Conservation (phyloP, 2,329 filamentous ascomycete species). For the Pezicula radicicola region DNA sequence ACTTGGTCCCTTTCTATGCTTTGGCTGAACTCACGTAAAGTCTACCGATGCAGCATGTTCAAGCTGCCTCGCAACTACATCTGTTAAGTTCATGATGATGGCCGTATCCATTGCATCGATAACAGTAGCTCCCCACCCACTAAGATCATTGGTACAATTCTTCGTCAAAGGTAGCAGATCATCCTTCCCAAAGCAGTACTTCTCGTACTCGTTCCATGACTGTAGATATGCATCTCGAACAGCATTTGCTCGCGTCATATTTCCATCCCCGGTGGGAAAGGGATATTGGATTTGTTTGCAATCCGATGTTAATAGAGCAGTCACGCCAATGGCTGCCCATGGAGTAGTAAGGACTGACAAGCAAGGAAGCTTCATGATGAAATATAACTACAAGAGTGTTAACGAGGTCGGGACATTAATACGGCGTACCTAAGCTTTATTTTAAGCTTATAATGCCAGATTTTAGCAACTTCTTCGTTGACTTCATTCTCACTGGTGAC, state of each 20-base stretch:
- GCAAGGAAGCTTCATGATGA: no score
- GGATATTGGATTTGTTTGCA: not conserved
- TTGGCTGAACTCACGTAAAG: slow-evolving; percentile 3
- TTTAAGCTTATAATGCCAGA: no score
- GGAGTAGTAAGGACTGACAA: no score
- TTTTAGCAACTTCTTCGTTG: no score
- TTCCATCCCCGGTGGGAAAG: not conserved
- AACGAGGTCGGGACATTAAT: no score
- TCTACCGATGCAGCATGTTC: slow-evolving; percentile 65
- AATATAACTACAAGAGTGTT: no score
- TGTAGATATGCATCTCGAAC: slow-evolving; percentile 63
- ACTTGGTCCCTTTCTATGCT: no score
- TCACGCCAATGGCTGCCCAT: no score
- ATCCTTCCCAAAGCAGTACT: slow-evolving; percentile 71
- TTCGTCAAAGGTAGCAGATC: slow-evolving; percentile 66
- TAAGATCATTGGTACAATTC: slow-evolving; percentile 55
- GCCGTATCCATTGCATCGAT: slow-evolving; percentile 77
- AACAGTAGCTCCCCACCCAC: slow-evolving; percentile 79
- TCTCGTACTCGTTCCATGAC: slow-evolving; percentile 67
- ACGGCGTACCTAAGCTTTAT: no score
- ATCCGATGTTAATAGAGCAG: no score
- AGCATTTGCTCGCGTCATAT: slow-evolving; percentile 40
- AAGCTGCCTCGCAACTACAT: slow-evolving; percentile 68
- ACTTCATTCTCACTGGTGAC: no score
- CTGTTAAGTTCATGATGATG: slow-evolving; percentile 65